A percentile compares a stretch with the other conserved stretches of the same genome.
These are phyloP conservation scores for Aspergillus sp. DNA, from an alignment of 2,329 filamentous ascomycete species.

Conservation along the genomic window DNA sequence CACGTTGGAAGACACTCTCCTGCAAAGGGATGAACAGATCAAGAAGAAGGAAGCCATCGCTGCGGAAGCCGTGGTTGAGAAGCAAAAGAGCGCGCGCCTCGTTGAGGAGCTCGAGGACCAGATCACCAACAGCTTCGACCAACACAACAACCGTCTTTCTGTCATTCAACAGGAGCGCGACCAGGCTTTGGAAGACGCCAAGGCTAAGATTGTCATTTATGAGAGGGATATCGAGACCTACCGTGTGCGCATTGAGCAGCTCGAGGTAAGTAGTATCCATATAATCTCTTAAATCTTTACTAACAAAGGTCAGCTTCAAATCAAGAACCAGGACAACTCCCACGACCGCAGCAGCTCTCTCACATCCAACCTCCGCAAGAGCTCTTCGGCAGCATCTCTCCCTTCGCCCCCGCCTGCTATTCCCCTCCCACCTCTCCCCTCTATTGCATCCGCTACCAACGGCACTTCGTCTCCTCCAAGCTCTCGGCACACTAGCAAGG, in stretches of 20 bases:
- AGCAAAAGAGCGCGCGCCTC: constrained; percentile 86
- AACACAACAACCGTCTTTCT: constrained; percentile 89
- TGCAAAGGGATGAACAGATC: constrained; percentile 44
- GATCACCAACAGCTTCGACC: constrained; percentile 90
- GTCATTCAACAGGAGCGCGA: constrained; percentile 74
- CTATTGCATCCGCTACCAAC: constrained; percentile 50
- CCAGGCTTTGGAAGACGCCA: constrained; percentile 75
- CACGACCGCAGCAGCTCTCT: constrained; percentile 60
- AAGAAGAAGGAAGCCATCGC: constrained; percentile 48
- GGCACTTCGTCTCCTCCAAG: constrained; percentile 57
- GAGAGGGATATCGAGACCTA: constrained; percentile 66
- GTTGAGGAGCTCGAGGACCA: constrained; percentile 97
- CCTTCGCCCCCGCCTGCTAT: constrained; percentile 94
- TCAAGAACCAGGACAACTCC: constrained; percentile 43
- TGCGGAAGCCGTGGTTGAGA: constrained; percentile 59
- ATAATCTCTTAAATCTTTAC: background rate
- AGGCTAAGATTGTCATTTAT: constrained; percentile 60
- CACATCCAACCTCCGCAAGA: constrained; percentile 77
- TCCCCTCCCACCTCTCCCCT: constrained; percentile 87
- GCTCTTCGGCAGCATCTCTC: constrained; percentile 74
- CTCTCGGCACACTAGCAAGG: constrained; percentile 77
- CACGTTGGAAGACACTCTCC: constrained; percentile 46
- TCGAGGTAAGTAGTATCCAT: constrained; percentile 63
- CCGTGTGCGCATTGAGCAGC: constrained; percentile 58
- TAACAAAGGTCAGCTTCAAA: constrained; percentile 35